Evolutionary conservation across 169 alveolate species (phyloP).

Genomic region (Cryptosporidium sp.): DNA sequence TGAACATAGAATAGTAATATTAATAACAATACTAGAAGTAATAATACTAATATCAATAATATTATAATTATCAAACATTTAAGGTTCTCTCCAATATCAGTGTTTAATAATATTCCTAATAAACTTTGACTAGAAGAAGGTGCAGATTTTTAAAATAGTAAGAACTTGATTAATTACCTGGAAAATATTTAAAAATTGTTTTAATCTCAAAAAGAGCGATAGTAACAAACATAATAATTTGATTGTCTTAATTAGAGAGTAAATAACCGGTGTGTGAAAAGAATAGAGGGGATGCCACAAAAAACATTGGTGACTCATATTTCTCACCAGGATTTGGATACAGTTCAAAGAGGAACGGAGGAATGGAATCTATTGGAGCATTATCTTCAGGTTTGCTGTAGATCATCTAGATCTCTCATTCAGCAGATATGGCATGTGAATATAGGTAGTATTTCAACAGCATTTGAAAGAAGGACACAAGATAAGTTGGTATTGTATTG

Average conservation of each 20-base stretch:
- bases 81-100: no score
- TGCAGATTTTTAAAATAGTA: no score
- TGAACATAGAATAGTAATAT: neutral
- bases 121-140: no score
- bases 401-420: slow-evolving; percentile 63
- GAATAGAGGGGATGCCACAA: slow-evolving; percentile 8
- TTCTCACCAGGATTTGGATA: slow-evolving; percentile 54
- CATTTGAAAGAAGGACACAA: slow-evolving; percentile 77
- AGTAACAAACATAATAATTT: neutral
- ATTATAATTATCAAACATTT: no score
- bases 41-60: no score
- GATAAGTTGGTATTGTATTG: slow-evolving; percentile 83
- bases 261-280: neutral
- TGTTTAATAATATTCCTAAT: no score
- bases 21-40: neutral
- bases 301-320: slow-evolving; percentile 61
- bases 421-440: slow-evolving; percentile 74
- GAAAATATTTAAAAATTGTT: neutral
- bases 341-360: slow-evolving; percentile 74
- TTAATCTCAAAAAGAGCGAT: neutral
- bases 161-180: no score
- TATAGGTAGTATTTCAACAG: slow-evolving; percentile 50
- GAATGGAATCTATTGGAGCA: slow-evolving; percentile 71
- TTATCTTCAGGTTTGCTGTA: slow-evolving; percentile 69
- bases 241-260: neutral